phyloP scores from a whole-genome alignment of 2,329 filamentous ascomycete species.

The Trichoderma atrobrunneum region DNA sequence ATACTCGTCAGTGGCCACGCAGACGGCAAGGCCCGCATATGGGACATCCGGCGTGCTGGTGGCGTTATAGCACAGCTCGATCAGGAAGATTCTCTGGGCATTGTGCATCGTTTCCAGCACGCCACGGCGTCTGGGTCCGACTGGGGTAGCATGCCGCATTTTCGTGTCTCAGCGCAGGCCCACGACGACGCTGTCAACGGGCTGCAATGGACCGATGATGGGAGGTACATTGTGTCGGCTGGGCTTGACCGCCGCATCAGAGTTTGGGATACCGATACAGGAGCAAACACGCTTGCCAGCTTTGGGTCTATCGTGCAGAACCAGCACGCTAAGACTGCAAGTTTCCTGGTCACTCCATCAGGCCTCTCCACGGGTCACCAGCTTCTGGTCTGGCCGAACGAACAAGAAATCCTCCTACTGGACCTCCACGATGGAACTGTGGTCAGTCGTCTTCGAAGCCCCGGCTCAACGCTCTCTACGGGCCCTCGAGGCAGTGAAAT shows the following conservation, averaged over 20 bases:
- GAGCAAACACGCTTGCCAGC: slow-evolving; percentile 82
- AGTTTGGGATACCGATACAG: slow-evolving; percentile 79
- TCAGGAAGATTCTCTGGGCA: slow-evolving; percentile 75
- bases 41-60: slow-evolving; percentile 80
- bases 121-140: slow-evolving; percentile 32
- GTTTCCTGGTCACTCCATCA: slow-evolving; percentile 62
- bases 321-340: slow-evolving; percentile 57
- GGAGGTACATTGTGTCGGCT: slow-evolving; percentile 70
- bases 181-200: slow-evolving; percentile 83
- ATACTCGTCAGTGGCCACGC: slow-evolving; percentile 80
- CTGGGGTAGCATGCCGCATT: slow-evolving; percentile 33
- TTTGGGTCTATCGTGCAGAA: slow-evolving; percentile 85
- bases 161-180: slow-evolving; percentile 58
- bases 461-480: slow-evolving; percentile 50
- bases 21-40: slow-evolving; percentile 79
- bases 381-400: slow-evolving; percentile 77
- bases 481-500: slow-evolving; percentile 47
- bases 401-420: slow-evolving; percentile 74
- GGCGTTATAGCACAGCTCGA: slow-evolving; percentile 75
- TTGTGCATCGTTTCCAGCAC: slow-evolving; percentile 45
- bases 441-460: slow-evolving; percentile 67
- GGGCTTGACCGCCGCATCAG: slow-evolving; percentile 82
- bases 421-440: slow-evolving; percentile 75
- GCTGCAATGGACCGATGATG: slow-evolving; percentile 79
- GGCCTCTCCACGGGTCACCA: slow-evolving; percentile 56